Evolutionary conservation across 2,329 filamentous ascomycete species (phyloP).

Genomic region (Balansia obtecta): DNA sequence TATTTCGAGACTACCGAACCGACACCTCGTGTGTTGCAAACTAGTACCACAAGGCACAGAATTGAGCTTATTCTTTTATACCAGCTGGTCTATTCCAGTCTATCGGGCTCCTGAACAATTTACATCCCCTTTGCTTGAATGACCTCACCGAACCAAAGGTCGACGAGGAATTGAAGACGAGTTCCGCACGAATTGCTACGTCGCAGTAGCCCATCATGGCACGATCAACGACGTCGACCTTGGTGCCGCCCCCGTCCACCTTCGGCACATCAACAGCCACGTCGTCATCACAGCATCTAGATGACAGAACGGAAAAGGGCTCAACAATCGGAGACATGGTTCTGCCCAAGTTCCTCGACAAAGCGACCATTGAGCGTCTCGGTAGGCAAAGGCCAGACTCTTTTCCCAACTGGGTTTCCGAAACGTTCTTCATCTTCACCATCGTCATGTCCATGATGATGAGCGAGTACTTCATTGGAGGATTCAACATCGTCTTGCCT

Average conservation of each 20-base stretch:
- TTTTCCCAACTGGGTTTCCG: slow-evolving; percentile 40
- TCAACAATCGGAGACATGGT: not conserved
- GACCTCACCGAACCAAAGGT: not conserved
- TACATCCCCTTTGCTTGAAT: not conserved
- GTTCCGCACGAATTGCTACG: not conserved
- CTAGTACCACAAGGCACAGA: not conserved
- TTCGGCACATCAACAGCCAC: not conserved
- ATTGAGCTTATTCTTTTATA: no score
- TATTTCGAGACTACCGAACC: not conserved
- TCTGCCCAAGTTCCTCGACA: slow-evolving; percentile 7
- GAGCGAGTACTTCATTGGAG: slow-evolving; percentile 64
- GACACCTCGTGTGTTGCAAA: not conserved
- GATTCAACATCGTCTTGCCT: slow-evolving; percentile 63
- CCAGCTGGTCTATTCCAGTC: no score
- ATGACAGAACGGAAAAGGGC: not conserved
- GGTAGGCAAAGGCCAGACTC: slow-evolving; percentile 47
- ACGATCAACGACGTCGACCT: not conserved
- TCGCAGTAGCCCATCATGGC: not conserved
- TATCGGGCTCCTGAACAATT: not conserved
- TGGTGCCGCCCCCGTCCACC: not conserved
- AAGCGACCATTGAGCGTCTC: slow-evolving; percentile 40
- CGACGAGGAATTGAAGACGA: not conserved
- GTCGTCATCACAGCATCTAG: not conserved
- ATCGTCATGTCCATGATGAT: slow-evolving; percentile 52
- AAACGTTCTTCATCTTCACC: slow-evolving; percentile 49